Evolutionary conservation across 257 asterid species (phyloP).

Genomic region (Nemophila menziesii): DNA sequence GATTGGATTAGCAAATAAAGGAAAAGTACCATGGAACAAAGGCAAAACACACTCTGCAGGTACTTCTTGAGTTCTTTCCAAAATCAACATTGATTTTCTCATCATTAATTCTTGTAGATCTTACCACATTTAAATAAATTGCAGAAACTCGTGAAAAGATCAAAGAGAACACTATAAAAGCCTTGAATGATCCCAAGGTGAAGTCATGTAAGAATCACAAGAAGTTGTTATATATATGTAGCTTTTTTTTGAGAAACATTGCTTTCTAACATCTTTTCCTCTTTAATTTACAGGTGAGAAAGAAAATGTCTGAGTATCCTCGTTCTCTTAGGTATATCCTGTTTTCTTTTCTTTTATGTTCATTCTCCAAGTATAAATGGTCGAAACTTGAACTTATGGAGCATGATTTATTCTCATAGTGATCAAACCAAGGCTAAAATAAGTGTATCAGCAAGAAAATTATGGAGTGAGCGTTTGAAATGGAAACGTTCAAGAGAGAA

Average conservation of each 20-base stretch:
- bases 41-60: conserved; percentile 81
- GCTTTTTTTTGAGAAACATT: conserved; percentile 1
- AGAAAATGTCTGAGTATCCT: conserved; percentile 78
- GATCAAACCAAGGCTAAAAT: conserved; percentile 55
- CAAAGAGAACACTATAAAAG: conserved; percentile 70
- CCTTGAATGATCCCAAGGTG: conserved; percentile 98
- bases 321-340: conserved; percentile 58
- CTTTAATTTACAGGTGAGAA: conserved; percentile 46
- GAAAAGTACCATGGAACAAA: conserved; percentile 86
- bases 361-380: not conserved
- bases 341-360: not conserved
- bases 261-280: conserved; percentile 6
- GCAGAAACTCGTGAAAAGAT: conserved; percentile 77
- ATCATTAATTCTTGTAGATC: conserved; percentile 1
- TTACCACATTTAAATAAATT: conserved; percentile 8
- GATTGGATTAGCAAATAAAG: conserved; percentile 51
- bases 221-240: conserved; percentile 10
- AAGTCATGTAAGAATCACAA: conserved; percentile 86
- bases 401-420: conserved; percentile 27
- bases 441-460: conserved; percentile 34
- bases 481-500: conserved; percentile 62
- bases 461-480: conserved; percentile 65
- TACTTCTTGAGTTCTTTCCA: conserved; percentile 11
- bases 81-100: not conserved
- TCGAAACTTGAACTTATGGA: conserved; percentile 1